phyloP scores from a whole-genome alignment of 345 rosid genomes.

The Boechera retrofracta region DNA sequence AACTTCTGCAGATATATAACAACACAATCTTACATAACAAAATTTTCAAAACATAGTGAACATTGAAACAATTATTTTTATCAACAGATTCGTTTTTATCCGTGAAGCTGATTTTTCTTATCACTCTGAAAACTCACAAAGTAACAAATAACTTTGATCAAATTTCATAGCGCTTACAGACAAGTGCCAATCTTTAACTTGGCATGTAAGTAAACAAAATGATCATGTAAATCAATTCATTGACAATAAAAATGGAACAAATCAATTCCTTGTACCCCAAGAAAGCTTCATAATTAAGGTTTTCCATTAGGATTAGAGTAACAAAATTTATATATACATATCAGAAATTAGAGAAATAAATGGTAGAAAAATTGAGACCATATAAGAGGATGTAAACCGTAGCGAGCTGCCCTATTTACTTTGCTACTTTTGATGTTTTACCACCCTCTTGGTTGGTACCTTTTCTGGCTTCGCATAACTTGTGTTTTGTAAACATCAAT shows the following conservation, averaged over 20 bases:
- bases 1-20: slow-evolving; percentile 48
- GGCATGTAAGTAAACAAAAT: background rate
- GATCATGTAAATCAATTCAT: too few species aligned
- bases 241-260: too few species aligned
- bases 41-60: background rate
- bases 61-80: slow-evolving; percentile 5
- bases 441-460: too few species aligned
- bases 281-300: background rate
- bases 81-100: slow-evolving; percentile 25
- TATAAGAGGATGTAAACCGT: slow-evolving; percentile 29
- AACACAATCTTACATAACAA: background rate
- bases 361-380: background rate
- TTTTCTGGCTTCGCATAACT: too few species aligned
- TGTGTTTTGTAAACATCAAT: too few species aligned
- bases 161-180: background rate
- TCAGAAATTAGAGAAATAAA: slow-evolving; percentile 8
- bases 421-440: too few species aligned
- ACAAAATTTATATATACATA: background rate
- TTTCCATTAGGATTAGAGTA: background rate
- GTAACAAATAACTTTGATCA: background rate
- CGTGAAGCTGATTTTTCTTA: background rate
- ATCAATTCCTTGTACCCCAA: background rate
- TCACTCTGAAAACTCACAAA: background rate
- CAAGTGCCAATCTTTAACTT: slow-evolving; percentile 6
- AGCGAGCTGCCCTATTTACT: too few species aligned